A percentile compares a stretch with the other conserved stretches of the same genome.
phyloP scores from a whole-genome alignment of 202 grass and related monocot species.

The Hordeum pubiflorum region DNA sequence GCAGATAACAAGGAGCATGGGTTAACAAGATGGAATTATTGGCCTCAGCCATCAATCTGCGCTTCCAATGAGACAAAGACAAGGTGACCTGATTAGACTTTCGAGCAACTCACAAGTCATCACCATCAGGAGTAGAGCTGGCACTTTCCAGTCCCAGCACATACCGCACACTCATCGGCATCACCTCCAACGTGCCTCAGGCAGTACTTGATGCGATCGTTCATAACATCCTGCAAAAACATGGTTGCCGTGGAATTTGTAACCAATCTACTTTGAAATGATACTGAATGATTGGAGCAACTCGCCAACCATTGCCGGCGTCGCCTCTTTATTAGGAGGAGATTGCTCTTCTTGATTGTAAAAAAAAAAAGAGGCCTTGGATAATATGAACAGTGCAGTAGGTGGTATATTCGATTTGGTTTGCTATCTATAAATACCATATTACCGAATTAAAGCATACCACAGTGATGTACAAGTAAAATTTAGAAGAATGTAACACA shows the following conservation, averaged over 20 bases:
- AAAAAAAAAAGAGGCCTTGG: not conserved
- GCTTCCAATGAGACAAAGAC: not conserved
- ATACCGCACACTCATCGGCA: conserved; percentile 61
- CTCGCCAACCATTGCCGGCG: too few relatives aligned
- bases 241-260: not conserved
- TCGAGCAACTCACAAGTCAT: not conserved
- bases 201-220: conserved; percentile 79
- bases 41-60: not conserved
- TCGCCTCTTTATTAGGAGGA: too few relatives aligned
- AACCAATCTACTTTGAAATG: not conserved
- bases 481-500: not conserved
- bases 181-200: conserved; percentile 54
- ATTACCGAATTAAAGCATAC: not conserved
- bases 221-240: conserved; percentile 71
- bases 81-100: not conserved
- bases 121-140: conserved; percentile 36
- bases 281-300: not conserved
- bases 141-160: conserved; percentile 77
- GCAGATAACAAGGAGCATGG: not conserved
- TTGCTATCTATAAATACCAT: not conserved
- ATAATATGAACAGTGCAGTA: not conserved
- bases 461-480: not conserved
- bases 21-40: not conserved
- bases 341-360: too few relatives aligned
- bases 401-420: not conserved